Evolutionary conservation across 1,284 basidiomycete species (phyloP).

Genomic region (Earliella scabrosa): DNA sequence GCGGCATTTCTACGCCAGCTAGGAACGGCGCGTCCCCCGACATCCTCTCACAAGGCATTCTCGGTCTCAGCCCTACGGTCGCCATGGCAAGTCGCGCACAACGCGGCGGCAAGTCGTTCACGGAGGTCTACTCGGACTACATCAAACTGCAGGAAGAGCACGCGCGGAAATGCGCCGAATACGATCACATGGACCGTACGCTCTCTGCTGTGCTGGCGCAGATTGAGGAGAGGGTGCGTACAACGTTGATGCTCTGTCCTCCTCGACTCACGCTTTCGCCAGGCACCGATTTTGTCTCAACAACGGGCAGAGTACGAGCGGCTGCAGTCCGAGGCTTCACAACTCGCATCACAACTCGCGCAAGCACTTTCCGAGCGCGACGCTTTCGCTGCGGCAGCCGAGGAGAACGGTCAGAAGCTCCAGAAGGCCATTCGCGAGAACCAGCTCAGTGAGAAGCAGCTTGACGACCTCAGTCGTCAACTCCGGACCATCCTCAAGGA

Average conservation of each 20-base stretch:
- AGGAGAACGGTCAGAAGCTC: constrained; percentile 66
- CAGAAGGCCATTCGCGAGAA: constrained; percentile 70
- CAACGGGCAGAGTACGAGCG: constrained; percentile 88
- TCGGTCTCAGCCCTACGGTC: constrained; percentile 82
- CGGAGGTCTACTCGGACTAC: constrained; percentile 89
- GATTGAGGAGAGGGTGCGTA: constrained; percentile 85
- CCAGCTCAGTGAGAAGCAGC: constrained; percentile 73
- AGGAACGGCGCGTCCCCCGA: constrained; percentile 47
- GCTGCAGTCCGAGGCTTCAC: constrained; percentile 74
- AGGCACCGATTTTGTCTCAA: constrained; percentile 88
- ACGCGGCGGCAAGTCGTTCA: constrained; percentile 83
- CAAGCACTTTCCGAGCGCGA: constrained; percentile 75
- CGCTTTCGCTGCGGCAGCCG: constrained; percentile 47
- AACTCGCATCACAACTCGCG: constrained; percentile 82
- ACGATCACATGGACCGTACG: constrained; percentile 80
- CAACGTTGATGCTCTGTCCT: neutral
- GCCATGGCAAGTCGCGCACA: constrained; percentile 82
- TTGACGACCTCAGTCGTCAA: constrained; percentile 88
- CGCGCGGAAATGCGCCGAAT: constrained; percentile 77
- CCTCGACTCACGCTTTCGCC: constrained; percentile 1
- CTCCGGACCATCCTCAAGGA: constrained; percentile 82
- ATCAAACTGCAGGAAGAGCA: constrained; percentile 85
- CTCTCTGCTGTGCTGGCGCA: constrained; percentile 77
- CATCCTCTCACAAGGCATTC: constrained; percentile 52
- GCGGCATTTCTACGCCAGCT: constrained; percentile 45